These are phyloP conservation scores for Hypholoma sublateritium DNA, from an alignment of 768 basidiomycete genomes.

Conservation along the genomic window DNA sequence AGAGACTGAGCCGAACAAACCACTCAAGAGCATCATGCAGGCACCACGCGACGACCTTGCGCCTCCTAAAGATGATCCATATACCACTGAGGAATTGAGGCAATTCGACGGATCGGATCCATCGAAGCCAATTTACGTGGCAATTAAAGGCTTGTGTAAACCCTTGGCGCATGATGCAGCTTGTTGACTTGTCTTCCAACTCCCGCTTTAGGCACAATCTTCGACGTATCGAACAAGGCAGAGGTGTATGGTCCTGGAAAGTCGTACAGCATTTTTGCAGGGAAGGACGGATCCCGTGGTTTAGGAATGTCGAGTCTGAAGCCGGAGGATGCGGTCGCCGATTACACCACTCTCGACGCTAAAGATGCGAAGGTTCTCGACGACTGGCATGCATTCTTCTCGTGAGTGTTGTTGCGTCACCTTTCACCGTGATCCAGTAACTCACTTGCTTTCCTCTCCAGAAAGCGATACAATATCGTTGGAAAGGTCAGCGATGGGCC, in stretches of 20 bases:
- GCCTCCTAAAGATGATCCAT: conserved; percentile 78
- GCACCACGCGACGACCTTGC: conserved; percentile 56
- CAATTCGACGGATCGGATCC: conserved; percentile 69
- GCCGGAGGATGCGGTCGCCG: conserved; percentile 80
- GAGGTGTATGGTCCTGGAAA: conserved; percentile 88
- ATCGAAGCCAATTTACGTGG: conserved; percentile 78
- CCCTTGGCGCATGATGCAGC: neutral
- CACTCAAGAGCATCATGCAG: conserved; percentile 70
- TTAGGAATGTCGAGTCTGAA: conserved; percentile 90
- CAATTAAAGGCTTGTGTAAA: conserved; percentile 75
- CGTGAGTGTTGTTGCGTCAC: conserved; percentile 47
- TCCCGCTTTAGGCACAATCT: conserved; percentile 69
- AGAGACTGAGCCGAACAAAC: conserved; percentile 27
- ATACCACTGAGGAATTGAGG: conserved; percentile 66
- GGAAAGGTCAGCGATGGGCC: conserved; percentile 15
- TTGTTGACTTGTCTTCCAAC: neutral
- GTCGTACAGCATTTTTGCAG: conserved; percentile 85
- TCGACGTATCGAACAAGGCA: conserved; percentile 82
- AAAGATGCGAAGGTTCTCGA: conserved; percentile 78
- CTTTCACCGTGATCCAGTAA: neutral
- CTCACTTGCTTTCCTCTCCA: conserved; percentile 21
- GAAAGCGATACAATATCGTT: conserved; percentile 87
- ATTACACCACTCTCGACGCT: conserved; percentile 75
- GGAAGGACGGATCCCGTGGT: conserved; percentile 89
- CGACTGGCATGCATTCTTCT: conserved; percentile 89